phyloP scores from a whole-genome alignment of 2,329 filamentous ascomycete genomes.

The Emergomyces orientalis region DNA sequence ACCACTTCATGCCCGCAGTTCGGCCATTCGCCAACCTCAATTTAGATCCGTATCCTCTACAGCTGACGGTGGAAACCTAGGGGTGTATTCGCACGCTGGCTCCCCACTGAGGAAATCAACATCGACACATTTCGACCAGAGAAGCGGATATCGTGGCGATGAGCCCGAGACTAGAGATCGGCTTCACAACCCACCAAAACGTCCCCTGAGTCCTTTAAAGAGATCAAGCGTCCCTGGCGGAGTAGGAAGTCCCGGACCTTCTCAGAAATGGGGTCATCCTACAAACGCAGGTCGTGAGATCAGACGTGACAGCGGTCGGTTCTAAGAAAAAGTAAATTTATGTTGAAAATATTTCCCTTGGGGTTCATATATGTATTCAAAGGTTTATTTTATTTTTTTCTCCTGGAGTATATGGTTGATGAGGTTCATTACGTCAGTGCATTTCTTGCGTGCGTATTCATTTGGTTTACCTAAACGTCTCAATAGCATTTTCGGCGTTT shows the following conservation, averaged over 20 bases:
- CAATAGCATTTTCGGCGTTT: not conserved
- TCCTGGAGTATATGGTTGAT: not conserved
- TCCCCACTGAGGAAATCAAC: conserved; percentile 75
- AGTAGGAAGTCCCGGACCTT: conserved; percentile 25
- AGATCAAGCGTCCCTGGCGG: conserved; percentile 33
- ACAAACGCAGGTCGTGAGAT: conserved; percentile 9
- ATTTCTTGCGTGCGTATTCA: not conserved
- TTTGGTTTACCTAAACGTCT: not conserved
- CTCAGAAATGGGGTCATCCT: conserved; percentile 23
- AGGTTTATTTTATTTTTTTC: not conserved
- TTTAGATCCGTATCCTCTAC: conserved; percentile 38
- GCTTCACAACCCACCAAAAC: conserved; percentile 30
- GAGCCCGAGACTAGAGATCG: conserved; percentile 31
- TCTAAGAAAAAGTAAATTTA: conserved; percentile 13
- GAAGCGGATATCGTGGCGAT: conserved; percentile 34
- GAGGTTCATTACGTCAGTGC: not conserved
- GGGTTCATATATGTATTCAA: not conserved
- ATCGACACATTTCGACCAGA: conserved; percentile 46
- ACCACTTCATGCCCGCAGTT: conserved; percentile 30
- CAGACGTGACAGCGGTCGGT: conserved; percentile 25
- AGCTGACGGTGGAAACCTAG: conserved; percentile 64
- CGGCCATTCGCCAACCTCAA: conserved; percentile 47
- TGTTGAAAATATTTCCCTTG: not conserved
- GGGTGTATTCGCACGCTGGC: conserved; percentile 67
- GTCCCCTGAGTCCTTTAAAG: conserved; percentile 36